A percentile compares a stretch with the other conserved stretches of the same genome.
phyloP scores from a whole-genome alignment of 169 alveolate species.

The Cryptosporidium parvum region DNA sequence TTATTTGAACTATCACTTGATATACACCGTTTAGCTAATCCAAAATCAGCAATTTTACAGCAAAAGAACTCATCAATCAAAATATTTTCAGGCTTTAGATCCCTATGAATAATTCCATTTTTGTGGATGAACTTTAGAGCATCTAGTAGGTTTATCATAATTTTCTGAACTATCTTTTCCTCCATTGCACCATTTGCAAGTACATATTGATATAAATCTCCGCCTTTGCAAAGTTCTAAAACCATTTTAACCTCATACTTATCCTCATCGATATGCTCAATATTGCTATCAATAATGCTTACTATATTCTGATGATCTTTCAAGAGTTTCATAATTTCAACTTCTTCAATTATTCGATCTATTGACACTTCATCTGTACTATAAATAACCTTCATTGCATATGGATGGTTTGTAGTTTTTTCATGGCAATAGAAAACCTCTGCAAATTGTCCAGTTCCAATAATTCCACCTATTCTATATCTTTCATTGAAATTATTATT shows the following conservation, averaged over 20 bases:
- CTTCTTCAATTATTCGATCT: conserved; percentile 41
- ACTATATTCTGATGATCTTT: conserved; percentile 47
- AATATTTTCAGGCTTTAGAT: conserved; percentile 62
- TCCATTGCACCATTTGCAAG: conserved; percentile 51
- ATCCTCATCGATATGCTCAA: conserved; percentile 59
- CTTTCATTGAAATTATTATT: conserved; percentile 20
- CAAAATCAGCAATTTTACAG: conserved; percentile 79
- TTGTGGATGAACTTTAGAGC: conserved; percentile 79
- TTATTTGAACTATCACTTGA: conserved; percentile 1
- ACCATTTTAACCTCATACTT: conserved; percentile 75
- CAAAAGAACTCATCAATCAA: conserved; percentile 46
- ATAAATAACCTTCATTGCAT: conserved; percentile 58
- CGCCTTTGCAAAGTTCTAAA: conserved; percentile 79
- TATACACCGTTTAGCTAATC: conserved; percentile 77
- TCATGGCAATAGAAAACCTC: conserved; percentile 49
- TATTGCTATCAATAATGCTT: conserved; percentile 28
- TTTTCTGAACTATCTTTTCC: conserved; percentile 39
- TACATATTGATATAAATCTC: conserved; percentile 78
- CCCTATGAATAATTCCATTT: conserved; percentile 77
- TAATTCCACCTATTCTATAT: conserved; percentile 35
- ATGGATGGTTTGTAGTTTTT: conserved; percentile 5
- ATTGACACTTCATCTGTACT: conserved; percentile 51
- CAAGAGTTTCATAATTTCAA: conserved; percentile 52
- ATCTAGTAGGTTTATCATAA: conserved; percentile 65
- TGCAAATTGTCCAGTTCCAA: conserved; percentile 70